A percentile compares a stretch with the other conserved stretches of the same genome.
Evolutionary conservation across 1,284 basidiomycete species (phyloP).

Genomic region (Lignosus rhinocerotis): DNA sequence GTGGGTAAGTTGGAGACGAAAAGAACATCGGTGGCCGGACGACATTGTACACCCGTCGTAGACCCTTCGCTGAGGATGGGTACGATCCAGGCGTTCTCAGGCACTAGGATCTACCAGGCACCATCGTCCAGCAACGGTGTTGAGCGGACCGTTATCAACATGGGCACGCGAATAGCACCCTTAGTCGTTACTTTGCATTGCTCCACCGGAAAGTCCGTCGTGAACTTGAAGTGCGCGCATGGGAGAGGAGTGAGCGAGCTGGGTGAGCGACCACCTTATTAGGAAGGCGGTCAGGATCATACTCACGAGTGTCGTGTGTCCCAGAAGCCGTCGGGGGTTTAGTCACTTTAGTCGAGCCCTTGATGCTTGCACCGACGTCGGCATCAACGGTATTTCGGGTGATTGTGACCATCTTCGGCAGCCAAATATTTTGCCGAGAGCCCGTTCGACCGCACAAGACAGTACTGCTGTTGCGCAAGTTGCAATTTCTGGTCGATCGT

Average conservation of each 20-base stretch:
- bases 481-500: neutral
- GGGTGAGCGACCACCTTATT: slow-evolving; percentile 13
- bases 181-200: neutral
- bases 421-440: slow-evolving; percentile 7
- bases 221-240: slow-evolving; percentile 12
- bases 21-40: neutral
- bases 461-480: neutral
- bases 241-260: slow-evolving; percentile 16
- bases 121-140: slow-evolving; percentile 4
- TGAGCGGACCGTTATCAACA: slow-evolving; percentile 21
- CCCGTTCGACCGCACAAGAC: neutral
- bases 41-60: neutral
- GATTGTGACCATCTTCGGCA: slow-evolving; percentile 9
- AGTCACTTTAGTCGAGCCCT: neutral
- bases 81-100: neutral
- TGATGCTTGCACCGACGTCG: slow-evolving; percentile 19
- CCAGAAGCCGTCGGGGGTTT: slow-evolving; percentile 5
- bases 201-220: slow-evolving; percentile 7
- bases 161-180: slow-evolving; percentile 10
- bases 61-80: neutral
- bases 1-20: neutral
- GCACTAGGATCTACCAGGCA: neutral
- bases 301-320: slow-evolving; percentile 16
- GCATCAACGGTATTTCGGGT: slow-evolving; percentile 2
- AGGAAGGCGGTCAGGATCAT: slow-evolving; percentile 12